These are phyloP conservation scores for Didymella keratinophila DNA, from an alignment of 2,329 filamentous ascomycete species.

Conservation along the genomic window DNA sequence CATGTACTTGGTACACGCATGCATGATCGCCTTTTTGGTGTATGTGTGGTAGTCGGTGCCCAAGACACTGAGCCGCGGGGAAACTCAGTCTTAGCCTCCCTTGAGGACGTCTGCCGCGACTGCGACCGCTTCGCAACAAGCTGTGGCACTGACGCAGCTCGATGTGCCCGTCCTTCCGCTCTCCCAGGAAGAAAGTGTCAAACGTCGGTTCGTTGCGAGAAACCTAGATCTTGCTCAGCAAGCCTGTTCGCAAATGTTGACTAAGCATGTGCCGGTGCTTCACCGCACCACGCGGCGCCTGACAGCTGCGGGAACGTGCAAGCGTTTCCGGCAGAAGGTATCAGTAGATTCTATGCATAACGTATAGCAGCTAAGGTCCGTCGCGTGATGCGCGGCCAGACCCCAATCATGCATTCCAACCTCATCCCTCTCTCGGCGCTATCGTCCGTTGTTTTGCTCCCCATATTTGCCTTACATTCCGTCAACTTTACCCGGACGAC, in stretches of 20 bases:
- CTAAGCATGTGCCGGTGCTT: background rate
- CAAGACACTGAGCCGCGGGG: slow-evolving; percentile 14
- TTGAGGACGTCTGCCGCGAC: slow-evolving; percentile 6
- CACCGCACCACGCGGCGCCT: slow-evolving; percentile 12
- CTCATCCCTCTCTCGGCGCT: slow-evolving; percentile 34
- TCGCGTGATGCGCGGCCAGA: slow-evolving; percentile 21
- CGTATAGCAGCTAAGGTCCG: background rate
- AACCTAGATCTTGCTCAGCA: background rate
- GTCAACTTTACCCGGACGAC: slow-evolving; percentile 46
- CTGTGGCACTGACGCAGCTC: slow-evolving; percentile 27
- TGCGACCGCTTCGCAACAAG: background rate
- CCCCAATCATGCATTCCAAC: slow-evolving; percentile 35
- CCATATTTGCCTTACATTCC: slow-evolving; percentile 50
- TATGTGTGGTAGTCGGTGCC: slow-evolving; percentile 5
- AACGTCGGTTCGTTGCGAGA: background rate
- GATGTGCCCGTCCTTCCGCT: too few relatives aligned
- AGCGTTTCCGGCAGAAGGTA: slow-evolving; percentile 1
- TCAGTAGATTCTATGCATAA: slow-evolving; percentile 12
- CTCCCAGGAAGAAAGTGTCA: background rate
- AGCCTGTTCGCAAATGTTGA: background rate
- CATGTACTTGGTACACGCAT: slow-evolving; percentile 21
- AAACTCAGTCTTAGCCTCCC: slow-evolving; percentile 20
- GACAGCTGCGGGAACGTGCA: slow-evolving; percentile 16
- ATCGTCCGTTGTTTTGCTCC: slow-evolving; percentile 35
- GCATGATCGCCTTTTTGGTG: slow-evolving; percentile 5